Percentiles rank a stretch among this genome's conserved stretches.
phyloP scores from a whole-genome alignment of 768 basidiomycete species.

The Calocera cornea region DNA sequence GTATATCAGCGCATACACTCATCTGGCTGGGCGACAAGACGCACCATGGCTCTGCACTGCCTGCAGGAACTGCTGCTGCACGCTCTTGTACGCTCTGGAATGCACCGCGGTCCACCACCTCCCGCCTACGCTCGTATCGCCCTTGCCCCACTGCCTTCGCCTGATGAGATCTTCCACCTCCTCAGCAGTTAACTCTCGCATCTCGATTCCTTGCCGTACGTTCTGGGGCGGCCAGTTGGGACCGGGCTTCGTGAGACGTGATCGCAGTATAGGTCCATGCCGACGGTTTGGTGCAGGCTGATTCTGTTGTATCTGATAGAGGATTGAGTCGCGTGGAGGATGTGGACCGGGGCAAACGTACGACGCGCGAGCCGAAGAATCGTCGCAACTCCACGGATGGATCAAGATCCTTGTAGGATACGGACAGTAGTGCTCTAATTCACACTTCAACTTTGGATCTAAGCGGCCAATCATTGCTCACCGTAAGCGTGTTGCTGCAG shows the following conservation, averaged over 20 bases:
- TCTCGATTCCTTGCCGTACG: slow-evolving; percentile 57
- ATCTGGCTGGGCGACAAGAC: slow-evolving; percentile 18
- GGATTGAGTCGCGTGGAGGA: slow-evolving; percentile 28
- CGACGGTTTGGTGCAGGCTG: slow-evolving; percentile 15
- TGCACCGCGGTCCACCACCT: slow-evolving; percentile 87
- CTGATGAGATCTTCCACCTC: slow-evolving; percentile 37
- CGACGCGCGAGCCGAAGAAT: slow-evolving; percentile 87
- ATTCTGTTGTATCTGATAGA: slow-evolving; percentile 8
- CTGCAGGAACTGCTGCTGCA: slow-evolving; percentile 67
- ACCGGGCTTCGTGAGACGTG: slow-evolving; percentile 65
- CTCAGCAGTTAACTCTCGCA: slow-evolving; percentile 41
- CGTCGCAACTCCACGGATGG: slow-evolving; percentile 79
- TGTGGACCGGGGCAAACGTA: slow-evolving; percentile 36
- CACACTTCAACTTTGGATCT: background rate
- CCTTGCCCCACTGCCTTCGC: background rate
- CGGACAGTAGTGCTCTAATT: slow-evolving; percentile 42
- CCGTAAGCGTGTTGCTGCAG: slow-evolving; percentile 4
- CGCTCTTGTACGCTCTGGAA: slow-evolving; percentile 66
- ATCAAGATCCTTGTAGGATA: slow-evolving; percentile 74
- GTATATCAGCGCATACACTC: background rate
- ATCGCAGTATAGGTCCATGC: slow-evolving; percentile 29
- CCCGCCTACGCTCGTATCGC: slow-evolving; percentile 39
- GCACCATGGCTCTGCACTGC: slow-evolving; percentile 70
- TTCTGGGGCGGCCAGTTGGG: slow-evolving; percentile 60
- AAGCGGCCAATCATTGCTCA: background rate